phyloP scores from a whole-genome alignment of 2,329 filamentous ascomycete genomes.

The Hirsutella thompsonii region DNA sequence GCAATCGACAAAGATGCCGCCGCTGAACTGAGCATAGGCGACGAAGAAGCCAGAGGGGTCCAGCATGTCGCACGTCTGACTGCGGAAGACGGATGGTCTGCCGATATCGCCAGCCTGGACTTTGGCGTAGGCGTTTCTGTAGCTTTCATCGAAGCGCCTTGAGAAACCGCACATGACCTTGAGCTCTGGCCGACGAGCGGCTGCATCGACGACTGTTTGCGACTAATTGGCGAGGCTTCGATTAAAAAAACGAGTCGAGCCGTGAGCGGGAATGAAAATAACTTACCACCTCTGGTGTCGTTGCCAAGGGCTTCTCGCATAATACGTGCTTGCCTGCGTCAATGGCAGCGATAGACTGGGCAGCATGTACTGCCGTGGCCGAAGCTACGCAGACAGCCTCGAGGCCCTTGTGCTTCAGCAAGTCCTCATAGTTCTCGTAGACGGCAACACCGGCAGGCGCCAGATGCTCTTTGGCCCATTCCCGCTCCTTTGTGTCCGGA shows the following conservation, averaged over 20 bases:
- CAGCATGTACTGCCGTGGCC: conserved; percentile 40
- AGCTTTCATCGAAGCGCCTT: conserved; percentile 44
- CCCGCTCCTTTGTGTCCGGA: conserved; percentile 27
- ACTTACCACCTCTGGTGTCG: conserved; percentile 42
- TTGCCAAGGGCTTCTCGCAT: conserved; percentile 47
- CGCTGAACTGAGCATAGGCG: conserved; percentile 48
- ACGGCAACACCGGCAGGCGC: conserved; percentile 28
- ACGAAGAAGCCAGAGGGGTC: conserved; percentile 56
- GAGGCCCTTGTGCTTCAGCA: conserved; percentile 23
- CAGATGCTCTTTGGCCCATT: conserved; percentile 30
- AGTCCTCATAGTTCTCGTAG: conserved; percentile 31
- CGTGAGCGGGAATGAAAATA: background rate
- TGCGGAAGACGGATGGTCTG: conserved; percentile 44
- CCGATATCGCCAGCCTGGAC: conserved; percentile 44
- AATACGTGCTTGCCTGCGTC: conserved; percentile 39
- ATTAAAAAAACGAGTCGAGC: background rate
- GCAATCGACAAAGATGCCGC: conserved; percentile 61
- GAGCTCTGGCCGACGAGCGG: conserved; percentile 38
- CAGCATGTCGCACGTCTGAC: conserved; percentile 55
- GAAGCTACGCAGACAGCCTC: conserved; percentile 27
- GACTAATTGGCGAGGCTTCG: conserved; percentile 23
- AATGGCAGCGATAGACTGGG: conserved; percentile 43
- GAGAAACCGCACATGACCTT: conserved; percentile 40
- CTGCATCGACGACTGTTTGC: conserved; percentile 42
- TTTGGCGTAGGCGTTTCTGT: conserved; percentile 43